phyloP scores from a whole-genome alignment of 257 asterid species.

The Dorcoceras hygrometricum region DNA sequence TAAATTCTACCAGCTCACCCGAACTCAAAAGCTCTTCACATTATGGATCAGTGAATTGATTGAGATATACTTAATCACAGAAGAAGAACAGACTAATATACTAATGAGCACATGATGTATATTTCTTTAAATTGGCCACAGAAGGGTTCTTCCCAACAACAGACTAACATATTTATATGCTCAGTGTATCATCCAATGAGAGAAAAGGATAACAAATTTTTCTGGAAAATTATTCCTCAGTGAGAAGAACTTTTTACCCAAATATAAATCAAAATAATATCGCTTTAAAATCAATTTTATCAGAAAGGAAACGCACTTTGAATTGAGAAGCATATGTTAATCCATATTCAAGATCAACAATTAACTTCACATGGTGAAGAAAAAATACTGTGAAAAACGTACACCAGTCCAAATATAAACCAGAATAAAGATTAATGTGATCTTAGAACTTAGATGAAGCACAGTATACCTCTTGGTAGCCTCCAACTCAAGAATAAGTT shows the following conservation, averaged over 20 bases:
- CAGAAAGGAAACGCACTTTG: constrained; percentile 8
- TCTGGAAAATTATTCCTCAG: neutral
- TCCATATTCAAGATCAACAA: constrained; percentile 10
- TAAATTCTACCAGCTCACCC: constrained; percentile 3
- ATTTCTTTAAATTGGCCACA: neutral
- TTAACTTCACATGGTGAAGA: neutral
- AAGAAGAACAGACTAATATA: no score
- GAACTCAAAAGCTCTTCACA: constrained; percentile 11
- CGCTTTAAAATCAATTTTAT: constrained; percentile 17
- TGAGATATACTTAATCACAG: neutral
- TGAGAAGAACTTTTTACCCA: neutral
- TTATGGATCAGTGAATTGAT: neutral
- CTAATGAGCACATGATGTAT: no score
- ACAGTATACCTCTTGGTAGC: constrained; percentile 72
- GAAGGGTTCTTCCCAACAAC: neutral
- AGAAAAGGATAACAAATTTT: neutral
- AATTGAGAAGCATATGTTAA: neutral
- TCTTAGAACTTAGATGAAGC: constrained; percentile 3
- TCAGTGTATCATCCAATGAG: neutral
- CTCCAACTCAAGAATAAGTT: constrained; percentile 94
- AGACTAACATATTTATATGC: no score
- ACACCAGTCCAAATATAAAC: constrained; percentile 13
- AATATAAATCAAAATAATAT: neutral
- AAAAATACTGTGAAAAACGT: neutral
- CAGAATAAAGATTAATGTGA: neutral